Conservation (phyloP, 2,329 filamentous ascomycete genomes). For the Penicillium sp. region DNA sequence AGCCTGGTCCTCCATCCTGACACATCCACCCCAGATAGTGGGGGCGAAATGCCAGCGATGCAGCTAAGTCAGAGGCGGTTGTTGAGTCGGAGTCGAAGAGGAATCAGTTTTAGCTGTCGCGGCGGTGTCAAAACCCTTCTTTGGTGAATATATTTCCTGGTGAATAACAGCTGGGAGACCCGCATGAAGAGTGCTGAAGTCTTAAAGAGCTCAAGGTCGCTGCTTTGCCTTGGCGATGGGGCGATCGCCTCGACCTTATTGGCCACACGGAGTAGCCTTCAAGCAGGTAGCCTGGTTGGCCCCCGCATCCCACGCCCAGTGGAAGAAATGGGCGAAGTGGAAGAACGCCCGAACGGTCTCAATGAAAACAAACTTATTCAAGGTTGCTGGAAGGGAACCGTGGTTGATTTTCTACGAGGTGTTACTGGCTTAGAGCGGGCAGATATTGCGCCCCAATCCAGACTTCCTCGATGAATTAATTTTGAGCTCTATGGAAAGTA, state of each 20-base stretch:
- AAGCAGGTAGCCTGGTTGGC: not conserved
- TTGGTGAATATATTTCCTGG: not conserved
- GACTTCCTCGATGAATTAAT: not conserved
- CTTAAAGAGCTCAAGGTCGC: not conserved
- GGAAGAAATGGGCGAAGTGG: not conserved
- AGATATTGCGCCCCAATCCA: not conserved
- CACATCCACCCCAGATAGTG: conserved; percentile 2
- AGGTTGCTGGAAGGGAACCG: not conserved
- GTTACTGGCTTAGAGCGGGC: not conserved
- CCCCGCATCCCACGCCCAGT: not conserved
- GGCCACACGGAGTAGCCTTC: not conserved
- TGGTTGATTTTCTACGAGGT: not conserved
- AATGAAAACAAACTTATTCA: not conserved
- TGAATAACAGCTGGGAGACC: not conserved
- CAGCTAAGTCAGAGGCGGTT: not conserved
- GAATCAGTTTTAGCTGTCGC: not conserved
- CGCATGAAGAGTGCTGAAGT: not conserved
- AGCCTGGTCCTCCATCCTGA: conserved; percentile 14
- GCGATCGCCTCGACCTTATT: not conserved
- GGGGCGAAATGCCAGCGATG: not conserved
- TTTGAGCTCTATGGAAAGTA: not conserved
- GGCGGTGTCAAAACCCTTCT: not conserved
- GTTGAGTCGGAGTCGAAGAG: not conserved
- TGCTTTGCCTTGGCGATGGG: not conserved
- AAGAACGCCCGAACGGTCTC: not conserved